Conservation (phyloP, 257 asterid species). For the Orobanche coerulescens region DNA sequence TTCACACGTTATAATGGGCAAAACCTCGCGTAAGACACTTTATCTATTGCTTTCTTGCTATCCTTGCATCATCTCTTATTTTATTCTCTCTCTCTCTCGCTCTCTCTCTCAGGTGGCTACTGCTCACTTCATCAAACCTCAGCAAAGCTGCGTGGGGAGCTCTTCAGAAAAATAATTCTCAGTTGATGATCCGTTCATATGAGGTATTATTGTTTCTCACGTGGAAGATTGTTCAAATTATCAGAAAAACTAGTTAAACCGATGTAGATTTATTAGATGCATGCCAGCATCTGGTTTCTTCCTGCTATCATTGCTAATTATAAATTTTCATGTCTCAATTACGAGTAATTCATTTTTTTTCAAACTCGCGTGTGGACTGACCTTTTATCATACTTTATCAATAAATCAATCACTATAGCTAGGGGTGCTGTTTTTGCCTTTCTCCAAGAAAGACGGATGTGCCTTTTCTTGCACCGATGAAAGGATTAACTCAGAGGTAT, state of each 20-base stretch:
- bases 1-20: conserved; percentile 84
- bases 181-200: conserved; percentile 92
- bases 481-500: conserved; percentile 33
- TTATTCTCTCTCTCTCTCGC: not conserved
- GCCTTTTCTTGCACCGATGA: conserved; percentile 69
- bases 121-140: conserved; percentile 92
- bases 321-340: not conserved
- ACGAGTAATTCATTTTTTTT: not conserved
- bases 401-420: conserved; percentile 40
- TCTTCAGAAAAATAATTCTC: conserved; percentile 92
- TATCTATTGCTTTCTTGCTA: conserved; percentile 6
- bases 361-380: conserved; percentile 8
- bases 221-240: not conserved
- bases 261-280: no score
- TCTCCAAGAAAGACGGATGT: conserved; percentile 34
- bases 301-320: not conserved
- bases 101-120: conserved; percentile 58
- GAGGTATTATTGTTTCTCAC: conserved; percentile 42
- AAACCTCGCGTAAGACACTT: conserved; percentile 69
- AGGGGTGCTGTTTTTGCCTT: conserved; percentile 79
- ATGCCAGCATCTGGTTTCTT: not conserved
- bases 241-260: not conserved
- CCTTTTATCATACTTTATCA: conserved; percentile 7
- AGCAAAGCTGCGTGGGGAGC: conserved; percentile 99
- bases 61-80: conserved; percentile 17